Conservation (phyloP, 73 alveolate genomes). For the Paramecium tetraurelia region DNA sequence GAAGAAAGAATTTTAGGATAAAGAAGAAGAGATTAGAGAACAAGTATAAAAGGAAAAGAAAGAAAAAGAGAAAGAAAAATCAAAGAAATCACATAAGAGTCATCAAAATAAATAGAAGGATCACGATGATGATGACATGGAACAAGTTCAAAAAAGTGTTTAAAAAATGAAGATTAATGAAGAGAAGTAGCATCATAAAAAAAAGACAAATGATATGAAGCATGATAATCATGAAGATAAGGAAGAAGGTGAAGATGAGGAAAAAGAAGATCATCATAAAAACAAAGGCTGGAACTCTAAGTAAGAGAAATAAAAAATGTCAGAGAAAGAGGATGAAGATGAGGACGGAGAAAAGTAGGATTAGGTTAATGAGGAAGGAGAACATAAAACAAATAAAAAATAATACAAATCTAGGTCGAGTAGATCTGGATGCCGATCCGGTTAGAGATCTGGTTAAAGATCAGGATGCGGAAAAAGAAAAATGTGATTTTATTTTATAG, state of each 20-base stretch:
- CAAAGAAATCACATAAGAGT: neutral
- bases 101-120: neutral
- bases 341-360: neutral
- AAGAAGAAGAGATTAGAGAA: neutral
- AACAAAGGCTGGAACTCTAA: neutral
- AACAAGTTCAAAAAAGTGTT: conserved; percentile 5
- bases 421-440: neutral
- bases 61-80: neutral
- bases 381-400: neutral
- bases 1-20: neutral
- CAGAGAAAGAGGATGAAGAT: neutral
- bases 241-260: neutral
- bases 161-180: conserved; percentile 5
- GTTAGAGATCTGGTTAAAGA: neutral
- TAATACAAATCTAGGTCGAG: neutral
- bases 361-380: neutral
- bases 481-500: neutral
- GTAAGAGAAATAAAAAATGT: neutral
- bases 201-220: neutral
- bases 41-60: neutral
- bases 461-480: neutral
- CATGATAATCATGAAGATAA: neutral
- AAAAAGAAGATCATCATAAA: neutral
- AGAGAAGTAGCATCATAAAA: neutral
- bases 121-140: neutral